phyloP scores from a whole-genome alignment of 106 monocot species.

The Apostasia shenzhenica region DNA sequence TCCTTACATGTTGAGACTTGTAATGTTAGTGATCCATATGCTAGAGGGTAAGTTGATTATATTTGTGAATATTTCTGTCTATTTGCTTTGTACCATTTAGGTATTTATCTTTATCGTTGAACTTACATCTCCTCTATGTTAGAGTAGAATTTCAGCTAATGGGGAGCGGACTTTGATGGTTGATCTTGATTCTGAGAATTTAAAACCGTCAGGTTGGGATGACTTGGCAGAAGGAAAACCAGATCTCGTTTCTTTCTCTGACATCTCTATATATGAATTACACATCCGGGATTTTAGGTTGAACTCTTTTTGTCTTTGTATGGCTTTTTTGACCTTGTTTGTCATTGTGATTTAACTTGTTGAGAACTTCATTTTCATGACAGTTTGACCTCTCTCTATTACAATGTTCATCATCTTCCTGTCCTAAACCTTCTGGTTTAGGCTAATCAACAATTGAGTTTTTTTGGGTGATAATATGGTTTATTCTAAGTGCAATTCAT shows the following conservation, averaged over 20 bases:
- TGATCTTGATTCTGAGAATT: conserved; percentile 43
- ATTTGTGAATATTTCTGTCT: background rate
- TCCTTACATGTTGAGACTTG: conserved; percentile 51
- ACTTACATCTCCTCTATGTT: conserved; percentile 3
- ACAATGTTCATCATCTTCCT: background rate
- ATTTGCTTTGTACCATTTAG: background rate
- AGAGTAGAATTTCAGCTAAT: conserved; percentile 57
- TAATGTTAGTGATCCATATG: conserved; percentile 78
- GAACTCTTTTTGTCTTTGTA: conserved; percentile 2
- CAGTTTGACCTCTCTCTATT: background rate
- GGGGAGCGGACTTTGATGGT: conserved; percentile 56
- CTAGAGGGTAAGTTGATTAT: conserved; percentile 57
- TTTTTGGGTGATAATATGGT: background rate
- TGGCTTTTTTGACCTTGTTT: background rate
- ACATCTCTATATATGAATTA: conserved; percentile 82
- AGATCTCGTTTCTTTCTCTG: conserved; percentile 48
- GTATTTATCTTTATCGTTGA: background rate
- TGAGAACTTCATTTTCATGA: background rate
- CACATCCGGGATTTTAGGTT: conserved; percentile 82
- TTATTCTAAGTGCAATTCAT: too few relatives aligned
- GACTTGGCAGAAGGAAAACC: conserved; percentile 70
- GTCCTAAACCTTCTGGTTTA: background rate
- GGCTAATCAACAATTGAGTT: background rate
- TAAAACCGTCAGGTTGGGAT: conserved; percentile 74
- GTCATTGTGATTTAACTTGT: background rate